Evolutionary conservation across 495 filamentous ascomycete genomes (phyloP).

Genomic region (Thermochaetoides thermophila): DNA sequence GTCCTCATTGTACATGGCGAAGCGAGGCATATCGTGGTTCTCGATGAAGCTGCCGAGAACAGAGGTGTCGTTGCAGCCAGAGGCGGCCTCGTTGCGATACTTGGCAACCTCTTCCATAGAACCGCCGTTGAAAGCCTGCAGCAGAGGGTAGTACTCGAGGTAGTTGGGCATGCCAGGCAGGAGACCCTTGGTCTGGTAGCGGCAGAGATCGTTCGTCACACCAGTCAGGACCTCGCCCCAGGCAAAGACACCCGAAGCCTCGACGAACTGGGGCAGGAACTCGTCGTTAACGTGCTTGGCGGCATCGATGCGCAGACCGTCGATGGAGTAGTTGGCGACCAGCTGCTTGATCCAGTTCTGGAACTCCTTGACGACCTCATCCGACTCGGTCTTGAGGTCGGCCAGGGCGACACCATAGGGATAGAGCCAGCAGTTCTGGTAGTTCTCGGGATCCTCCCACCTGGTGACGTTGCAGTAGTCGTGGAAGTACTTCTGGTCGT

Average conservation of each 20-base stretch:
- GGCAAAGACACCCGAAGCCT: slow-evolving; percentile 56
- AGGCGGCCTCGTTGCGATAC: slow-evolving; percentile 8
- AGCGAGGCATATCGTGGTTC: slow-evolving; percentile 66
- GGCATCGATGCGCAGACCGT: slow-evolving; percentile 66
- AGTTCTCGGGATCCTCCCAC: slow-evolving; percentile 37
- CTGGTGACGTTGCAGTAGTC: slow-evolving; percentile 47
- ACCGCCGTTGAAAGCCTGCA: slow-evolving; percentile 16
- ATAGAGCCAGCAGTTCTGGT: slow-evolving; percentile 50
- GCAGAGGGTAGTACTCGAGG: slow-evolving; percentile 55
- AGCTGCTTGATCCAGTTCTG: slow-evolving; percentile 50
- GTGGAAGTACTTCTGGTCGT: slow-evolving; percentile 53
- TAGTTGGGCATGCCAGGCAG: slow-evolving; percentile 54
- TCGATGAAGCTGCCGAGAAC: slow-evolving; percentile 51
- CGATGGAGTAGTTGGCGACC: slow-evolving; percentile 58
- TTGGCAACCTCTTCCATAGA: slow-evolving; percentile 7
- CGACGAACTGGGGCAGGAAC: slow-evolving; percentile 50
- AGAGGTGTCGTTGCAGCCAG: slow-evolving; percentile 17
- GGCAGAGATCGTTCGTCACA: slow-evolving; percentile 14
- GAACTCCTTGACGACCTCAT: slow-evolving; percentile 38
- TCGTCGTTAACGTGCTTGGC: slow-evolving; percentile 55
- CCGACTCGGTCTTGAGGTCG: slow-evolving; percentile 51
- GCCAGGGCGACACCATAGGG: slow-evolving; percentile 40
- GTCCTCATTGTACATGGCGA: slow-evolving; percentile 41
- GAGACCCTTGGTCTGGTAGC: slow-evolving; percentile 23
- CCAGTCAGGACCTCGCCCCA: slow-evolving; percentile 45